Conservation (phyloP, 106 monocot genomes). For the Allium cepa region DNA sequence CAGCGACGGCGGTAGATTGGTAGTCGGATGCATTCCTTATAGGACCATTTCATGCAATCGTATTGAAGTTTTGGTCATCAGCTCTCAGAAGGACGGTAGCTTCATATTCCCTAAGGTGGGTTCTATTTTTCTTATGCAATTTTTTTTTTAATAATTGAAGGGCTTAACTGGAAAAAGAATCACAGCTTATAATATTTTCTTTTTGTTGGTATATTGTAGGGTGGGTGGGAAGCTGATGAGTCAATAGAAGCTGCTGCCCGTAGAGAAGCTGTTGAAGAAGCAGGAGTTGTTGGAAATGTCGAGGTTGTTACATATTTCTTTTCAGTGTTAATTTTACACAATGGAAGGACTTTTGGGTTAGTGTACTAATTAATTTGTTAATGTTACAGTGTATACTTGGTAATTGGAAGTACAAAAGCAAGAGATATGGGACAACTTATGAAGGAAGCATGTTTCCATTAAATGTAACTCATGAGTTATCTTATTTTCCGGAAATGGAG, state of each 20-base stretch:
- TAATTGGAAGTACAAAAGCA: constrained; percentile 57
- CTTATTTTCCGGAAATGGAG: constrained; percentile 49
- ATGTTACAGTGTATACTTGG: constrained; percentile 24
- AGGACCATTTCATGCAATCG: constrained; percentile 10
- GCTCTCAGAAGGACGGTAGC: constrained; percentile 50
- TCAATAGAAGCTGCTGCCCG: constrained; percentile 27
- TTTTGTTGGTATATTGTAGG: background rate
- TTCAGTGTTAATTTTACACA: too few relatives aligned
- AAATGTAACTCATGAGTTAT: constrained; percentile 37
- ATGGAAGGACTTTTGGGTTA: too few relatives aligned
- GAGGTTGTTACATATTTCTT: constrained; percentile 12
- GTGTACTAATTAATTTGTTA: too few relatives aligned
- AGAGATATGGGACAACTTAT: constrained; percentile 18
- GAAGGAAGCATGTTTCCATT: constrained; percentile 65
- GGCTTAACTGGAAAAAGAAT: too few relatives aligned
- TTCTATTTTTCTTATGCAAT: too few relatives aligned
- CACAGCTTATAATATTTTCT: too few relatives aligned
- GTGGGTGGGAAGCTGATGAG: constrained; percentile 63
- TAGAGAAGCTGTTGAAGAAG: constrained; percentile 61
- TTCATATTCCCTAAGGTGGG: constrained; percentile 60
- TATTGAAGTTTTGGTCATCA: constrained; percentile 70
- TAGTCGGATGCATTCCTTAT: constrained; percentile 47
- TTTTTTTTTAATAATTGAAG: too few relatives aligned
- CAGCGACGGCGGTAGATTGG: constrained; percentile 4
- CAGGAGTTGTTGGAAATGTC: constrained; percentile 47